A percentile compares a stretch with the other conserved stretches of the same genome.
Evolutionary conservation across 202 grass and related monocot genomes (phyloP).

Genomic region (Zoysia matrella): DNA sequence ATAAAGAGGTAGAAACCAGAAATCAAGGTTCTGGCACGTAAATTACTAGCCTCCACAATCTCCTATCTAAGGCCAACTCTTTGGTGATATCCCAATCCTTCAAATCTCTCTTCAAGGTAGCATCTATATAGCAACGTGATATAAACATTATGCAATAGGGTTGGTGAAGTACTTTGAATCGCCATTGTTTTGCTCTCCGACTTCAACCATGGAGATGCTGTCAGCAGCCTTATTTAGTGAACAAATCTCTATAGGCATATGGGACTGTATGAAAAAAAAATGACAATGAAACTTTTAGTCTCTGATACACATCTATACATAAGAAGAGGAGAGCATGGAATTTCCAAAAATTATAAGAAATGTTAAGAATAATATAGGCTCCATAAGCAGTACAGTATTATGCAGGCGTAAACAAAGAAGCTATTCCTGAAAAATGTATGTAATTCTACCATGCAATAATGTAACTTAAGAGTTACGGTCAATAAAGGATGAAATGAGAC

Average conservation of each 20-base stretch:
- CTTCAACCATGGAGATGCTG: constrained; percentile 27
- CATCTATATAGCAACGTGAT: constrained; percentile 36
- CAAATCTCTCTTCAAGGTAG: too few relatives aligned
- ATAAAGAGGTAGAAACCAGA: too few relatives aligned
- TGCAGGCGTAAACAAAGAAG: too few relatives aligned
- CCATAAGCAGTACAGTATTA: too few relatives aligned
- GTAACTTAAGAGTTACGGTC: constrained; percentile 10
- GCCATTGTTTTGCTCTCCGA: constrained; percentile 32
- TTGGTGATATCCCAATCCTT: too few relatives aligned
- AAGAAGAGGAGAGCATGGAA: constrained; percentile 9
- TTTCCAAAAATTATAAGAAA: constrained; percentile 1
- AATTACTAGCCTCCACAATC: background rate
- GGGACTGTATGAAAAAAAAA: constrained; percentile 36
- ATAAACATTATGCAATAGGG: constrained; percentile 17
- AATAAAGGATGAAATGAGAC: constrained; percentile 28
- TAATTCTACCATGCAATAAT: background rate
- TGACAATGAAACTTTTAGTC: constrained; percentile 11
- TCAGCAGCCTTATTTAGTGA: constrained; percentile 38
- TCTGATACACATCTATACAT: constrained; percentile 14
- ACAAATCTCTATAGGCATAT: constrained; percentile 33
- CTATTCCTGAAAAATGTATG: background rate
- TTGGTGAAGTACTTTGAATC: constrained; percentile 43
- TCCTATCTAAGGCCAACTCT: too few relatives aligned
- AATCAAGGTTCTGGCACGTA: too few relatives aligned
- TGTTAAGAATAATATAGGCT: background rate